A percentile compares a stretch with the other conserved stretches of the same genome.
Evolutionary conservation across 2,329 filamentous ascomycete species (phyloP).

Genomic region (Didymella segeticola): DNA sequence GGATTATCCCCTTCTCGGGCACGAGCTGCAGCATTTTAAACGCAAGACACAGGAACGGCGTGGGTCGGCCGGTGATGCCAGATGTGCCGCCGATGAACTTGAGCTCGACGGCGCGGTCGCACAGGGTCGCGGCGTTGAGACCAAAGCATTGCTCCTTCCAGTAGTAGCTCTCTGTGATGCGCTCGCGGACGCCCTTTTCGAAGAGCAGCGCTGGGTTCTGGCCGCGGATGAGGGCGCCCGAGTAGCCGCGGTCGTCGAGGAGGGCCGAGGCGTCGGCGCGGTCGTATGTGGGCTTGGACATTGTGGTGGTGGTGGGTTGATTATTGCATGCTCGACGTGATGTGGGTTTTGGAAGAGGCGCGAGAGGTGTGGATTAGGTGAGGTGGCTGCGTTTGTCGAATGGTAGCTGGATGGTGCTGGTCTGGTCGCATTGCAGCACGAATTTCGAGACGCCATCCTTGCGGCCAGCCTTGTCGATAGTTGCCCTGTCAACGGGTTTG

Average conservation of each 20-base stretch:
- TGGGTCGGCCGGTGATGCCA: slow-evolving; percentile 82
- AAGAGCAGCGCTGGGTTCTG: slow-evolving; percentile 95
- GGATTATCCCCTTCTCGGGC: slow-evolving; percentile 77
- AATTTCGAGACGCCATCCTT: slow-evolving; percentile 21
- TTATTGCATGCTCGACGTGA: slow-evolving; percentile 9
- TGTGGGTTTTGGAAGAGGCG: not conserved
- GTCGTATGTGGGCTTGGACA: slow-evolving; percentile 59
- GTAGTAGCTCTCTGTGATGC: slow-evolving; percentile 94
- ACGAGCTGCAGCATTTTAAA: slow-evolving; percentile 93
- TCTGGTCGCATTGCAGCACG: slow-evolving; percentile 12
- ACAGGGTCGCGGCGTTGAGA: slow-evolving; percentile 79
- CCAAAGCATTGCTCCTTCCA: slow-evolving; percentile 99
- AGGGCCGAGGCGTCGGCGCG: slow-evolving; percentile 78
- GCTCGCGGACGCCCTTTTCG: slow-evolving; percentile 93
- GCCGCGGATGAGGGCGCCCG: slow-evolving; percentile 78
- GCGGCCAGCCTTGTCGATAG: slow-evolving; percentile 35
- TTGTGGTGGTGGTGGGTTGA: slow-evolving; percentile 18
- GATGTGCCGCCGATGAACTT: slow-evolving; percentile 87
- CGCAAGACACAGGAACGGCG: slow-evolving; percentile 89
- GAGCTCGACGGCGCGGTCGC: slow-evolving; percentile 88
- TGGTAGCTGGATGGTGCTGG: not conserved
- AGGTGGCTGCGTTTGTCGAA: not conserved
- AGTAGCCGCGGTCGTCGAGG: slow-evolving; percentile 89
- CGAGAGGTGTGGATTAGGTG: not conserved
- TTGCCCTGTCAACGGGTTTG: slow-evolving; percentile 26